Evolutionary conservation across 2,329 filamentous ascomycete genomes (phyloP).

Genomic region (Paracamarosporium sp.): DNA sequence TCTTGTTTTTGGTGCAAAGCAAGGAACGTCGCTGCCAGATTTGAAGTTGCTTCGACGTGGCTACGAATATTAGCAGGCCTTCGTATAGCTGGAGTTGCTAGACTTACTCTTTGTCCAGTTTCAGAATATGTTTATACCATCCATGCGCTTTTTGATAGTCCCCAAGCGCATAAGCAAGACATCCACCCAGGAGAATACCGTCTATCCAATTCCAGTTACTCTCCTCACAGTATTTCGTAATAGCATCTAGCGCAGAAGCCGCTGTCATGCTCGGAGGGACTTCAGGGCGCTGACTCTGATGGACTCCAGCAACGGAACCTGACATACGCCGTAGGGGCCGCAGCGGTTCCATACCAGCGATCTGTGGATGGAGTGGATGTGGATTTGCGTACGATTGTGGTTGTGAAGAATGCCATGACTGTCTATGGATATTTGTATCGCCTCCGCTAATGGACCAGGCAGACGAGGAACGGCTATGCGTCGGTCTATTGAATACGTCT

Average conservation of each 20-base stretch:
- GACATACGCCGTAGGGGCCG: constrained; percentile 43
- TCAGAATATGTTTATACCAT: constrained; percentile 74
- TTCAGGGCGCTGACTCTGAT: constrained; percentile 35
- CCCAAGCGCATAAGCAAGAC: constrained; percentile 87
- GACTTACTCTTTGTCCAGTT: constrained; percentile 61
- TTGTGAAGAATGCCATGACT: constrained; percentile 33
- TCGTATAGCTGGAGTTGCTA: constrained; percentile 13
- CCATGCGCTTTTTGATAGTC: constrained; percentile 78
- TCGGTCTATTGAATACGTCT: constrained; percentile 25
- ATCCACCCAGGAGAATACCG: constrained; percentile 89
- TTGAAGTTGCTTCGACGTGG: constrained; percentile 92
- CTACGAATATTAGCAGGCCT: constrained; percentile 50
- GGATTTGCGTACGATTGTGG: constrained; percentile 24
- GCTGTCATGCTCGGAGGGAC: constrained; percentile 43
- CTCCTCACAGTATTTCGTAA: constrained; percentile 47
- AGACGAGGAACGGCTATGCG: constrained; percentile 39
- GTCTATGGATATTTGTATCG: constrained; percentile 24
- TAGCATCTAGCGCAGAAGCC: constrained; percentile 44
- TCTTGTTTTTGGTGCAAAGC: constrained; percentile 83
- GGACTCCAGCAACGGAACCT: constrained; percentile 37
- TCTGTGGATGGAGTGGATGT: constrained; percentile 26
- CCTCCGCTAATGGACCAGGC: constrained; percentile 30
- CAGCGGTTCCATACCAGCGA: constrained; percentile 31
- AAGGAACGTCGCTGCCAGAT: constrained; percentile 87
- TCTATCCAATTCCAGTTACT: constrained; percentile 74